These are phyloP conservation scores for Aphanomyces euteiches DNA, from an alignment of 352 stramenopile species.

Conservation along the genomic window DNA sequence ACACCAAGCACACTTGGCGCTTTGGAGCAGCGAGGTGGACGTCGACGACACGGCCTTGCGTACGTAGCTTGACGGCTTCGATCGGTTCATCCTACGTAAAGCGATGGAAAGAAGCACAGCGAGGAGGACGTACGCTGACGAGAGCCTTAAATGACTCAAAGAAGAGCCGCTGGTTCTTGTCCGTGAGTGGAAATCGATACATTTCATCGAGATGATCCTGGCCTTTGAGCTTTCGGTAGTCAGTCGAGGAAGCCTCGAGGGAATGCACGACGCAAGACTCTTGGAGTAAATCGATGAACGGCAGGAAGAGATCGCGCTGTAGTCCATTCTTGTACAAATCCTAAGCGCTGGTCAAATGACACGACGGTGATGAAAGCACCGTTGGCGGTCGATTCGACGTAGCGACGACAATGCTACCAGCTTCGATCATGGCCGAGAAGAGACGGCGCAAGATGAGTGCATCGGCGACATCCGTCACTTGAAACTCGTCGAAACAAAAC, in stretches of 20 bases:
- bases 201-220: conserved; percentile 58
- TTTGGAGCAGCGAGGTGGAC: conserved; percentile 54
- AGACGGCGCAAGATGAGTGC: conserved; percentile 93
- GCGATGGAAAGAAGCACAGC: not conserved
- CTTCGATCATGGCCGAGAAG: conserved; percentile 88
- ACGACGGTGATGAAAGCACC: conserved; percentile 18
- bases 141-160: conserved; percentile 62
- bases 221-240: conserved; percentile 77
- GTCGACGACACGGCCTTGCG: conserved; percentile 61
- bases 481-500: conserved; percentile 98
- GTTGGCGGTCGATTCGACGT: conserved; percentile 93
- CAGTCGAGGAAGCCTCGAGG: conserved; percentile 66
- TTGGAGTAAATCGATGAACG: conserved; percentile 93
- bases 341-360: conserved; percentile 11
- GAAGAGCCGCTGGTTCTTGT: conserved; percentile 50
- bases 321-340: conserved; percentile 96
- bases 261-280: conserved; percentile 83
- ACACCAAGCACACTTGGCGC: conserved; percentile 80
- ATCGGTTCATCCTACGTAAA: conserved; percentile 22
- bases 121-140: conserved; percentile 37
- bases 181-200: conserved; percentile 58
- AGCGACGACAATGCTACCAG: conserved; percentile 93
- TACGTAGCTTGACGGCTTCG: conserved; percentile 39
- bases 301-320: conserved; percentile 94
- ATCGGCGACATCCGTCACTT: conserved; percentile 96